phyloP scores from a whole-genome alignment of 805 yeast genomes.

The Lipomyces sp. region DNA sequence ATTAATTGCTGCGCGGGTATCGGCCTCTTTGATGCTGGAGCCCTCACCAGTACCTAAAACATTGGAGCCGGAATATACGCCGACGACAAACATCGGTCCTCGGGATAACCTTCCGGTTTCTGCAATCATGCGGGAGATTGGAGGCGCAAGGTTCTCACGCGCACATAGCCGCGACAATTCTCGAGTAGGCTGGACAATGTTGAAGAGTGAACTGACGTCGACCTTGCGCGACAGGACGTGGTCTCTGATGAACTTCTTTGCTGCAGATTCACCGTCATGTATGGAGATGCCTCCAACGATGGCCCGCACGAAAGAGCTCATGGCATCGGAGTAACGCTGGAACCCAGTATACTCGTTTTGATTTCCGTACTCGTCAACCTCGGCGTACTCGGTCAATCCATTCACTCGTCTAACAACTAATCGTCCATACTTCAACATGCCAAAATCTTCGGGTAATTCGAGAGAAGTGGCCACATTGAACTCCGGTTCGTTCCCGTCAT shows the following conservation, averaged over 20 bases:
- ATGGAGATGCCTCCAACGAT: slow-evolving; percentile 82
- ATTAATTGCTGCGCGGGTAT: slow-evolving; percentile 87
- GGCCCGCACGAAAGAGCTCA: slow-evolving; percentile 77
- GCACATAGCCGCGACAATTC: slow-evolving; percentile 78
- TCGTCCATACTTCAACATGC: slow-evolving; percentile 46
- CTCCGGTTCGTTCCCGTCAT: background rate
- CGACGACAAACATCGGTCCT: slow-evolving; percentile 87
- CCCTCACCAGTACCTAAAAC: slow-evolving; percentile 96
- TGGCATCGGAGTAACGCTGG: slow-evolving; percentile 43
- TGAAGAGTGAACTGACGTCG: slow-evolving; percentile 73
- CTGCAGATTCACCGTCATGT: slow-evolving; percentile 65
- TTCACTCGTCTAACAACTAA: slow-evolving; percentile 28
- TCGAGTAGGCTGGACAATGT: slow-evolving; percentile 82
- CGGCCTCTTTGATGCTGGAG: slow-evolving; percentile 84
- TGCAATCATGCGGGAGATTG: slow-evolving; percentile 80
- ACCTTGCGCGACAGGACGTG: slow-evolving; percentile 84
- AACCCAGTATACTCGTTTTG: background rate
- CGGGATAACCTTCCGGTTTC: slow-evolving; percentile 90
- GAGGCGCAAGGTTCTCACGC: slow-evolving; percentile 72
- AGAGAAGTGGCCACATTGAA: slow-evolving; percentile 68
- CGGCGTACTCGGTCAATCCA: slow-evolving; percentile 55
- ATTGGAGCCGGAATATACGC: slow-evolving; percentile 81
- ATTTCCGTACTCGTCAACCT: slow-evolving; percentile 44
- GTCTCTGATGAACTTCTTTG: slow-evolving; percentile 69
- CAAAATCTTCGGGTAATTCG: slow-evolving; percentile 72